Evolutionary conservation across 192 early-diverging fungal genomes (phyloP).

Genomic region (Coemansia sp.): DNA sequence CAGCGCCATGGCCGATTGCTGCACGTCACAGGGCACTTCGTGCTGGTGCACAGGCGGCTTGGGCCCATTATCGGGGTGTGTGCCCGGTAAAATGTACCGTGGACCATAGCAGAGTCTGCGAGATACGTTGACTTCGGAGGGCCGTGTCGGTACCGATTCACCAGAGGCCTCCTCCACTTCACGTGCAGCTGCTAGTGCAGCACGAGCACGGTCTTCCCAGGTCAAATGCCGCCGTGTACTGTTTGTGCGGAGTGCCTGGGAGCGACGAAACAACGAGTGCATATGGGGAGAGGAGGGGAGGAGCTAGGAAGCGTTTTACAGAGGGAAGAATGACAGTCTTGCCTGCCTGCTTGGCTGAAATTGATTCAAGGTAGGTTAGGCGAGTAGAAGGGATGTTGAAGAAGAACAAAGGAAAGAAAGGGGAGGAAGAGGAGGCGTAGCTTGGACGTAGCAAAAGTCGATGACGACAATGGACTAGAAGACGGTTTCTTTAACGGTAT

Average conservation of each 20-base stretch:
- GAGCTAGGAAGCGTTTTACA: no score
- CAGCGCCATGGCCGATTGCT: slow-evolving; percentile 32
- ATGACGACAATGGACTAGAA: no score
- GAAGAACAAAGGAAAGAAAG: no score
- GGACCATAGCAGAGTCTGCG: slow-evolving; percentile 42
- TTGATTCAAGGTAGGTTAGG: no score
- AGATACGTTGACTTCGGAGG: slow-evolving; percentile 40
- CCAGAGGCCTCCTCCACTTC: slow-evolving; percentile 44
- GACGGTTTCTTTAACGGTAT: no score
- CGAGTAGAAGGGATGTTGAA: no score
- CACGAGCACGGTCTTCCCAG: slow-evolving; percentile 43
- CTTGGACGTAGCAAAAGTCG: no score
- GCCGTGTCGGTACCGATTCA: slow-evolving; percentile 45
- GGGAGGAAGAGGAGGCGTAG: no score
- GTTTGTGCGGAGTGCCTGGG: slow-evolving; percentile 24
- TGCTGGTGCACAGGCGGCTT: slow-evolving; percentile 8
- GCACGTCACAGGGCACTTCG: slow-evolving; percentile 36
- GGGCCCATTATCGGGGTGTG: slow-evolving; percentile 8
- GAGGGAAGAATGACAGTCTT: no score
- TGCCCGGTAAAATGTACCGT: slow-evolving; percentile 38
- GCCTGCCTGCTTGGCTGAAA: no score
- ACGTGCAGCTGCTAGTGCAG: slow-evolving; percentile 42
- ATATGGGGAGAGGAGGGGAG: no score
- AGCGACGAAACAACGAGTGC: slow-evolving; percentile 39
- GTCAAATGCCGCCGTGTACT: slow-evolving; percentile 23